Evolutionary conservation across 768 basidiomycete species (phyloP).

Genomic region (Lanmaoa pseudosensibilis): DNA sequence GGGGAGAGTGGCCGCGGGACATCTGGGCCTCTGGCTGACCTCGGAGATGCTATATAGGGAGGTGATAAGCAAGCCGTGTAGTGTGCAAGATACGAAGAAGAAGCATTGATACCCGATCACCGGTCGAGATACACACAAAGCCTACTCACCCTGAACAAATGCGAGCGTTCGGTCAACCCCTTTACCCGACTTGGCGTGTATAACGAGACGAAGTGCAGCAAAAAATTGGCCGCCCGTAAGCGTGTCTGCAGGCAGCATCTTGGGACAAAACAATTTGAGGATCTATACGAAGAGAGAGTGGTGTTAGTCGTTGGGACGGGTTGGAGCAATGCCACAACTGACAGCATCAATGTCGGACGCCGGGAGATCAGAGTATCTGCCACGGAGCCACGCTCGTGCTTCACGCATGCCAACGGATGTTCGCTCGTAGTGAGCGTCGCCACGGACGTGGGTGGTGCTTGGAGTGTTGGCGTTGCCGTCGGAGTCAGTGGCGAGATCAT

Average conservation of each 20-base stretch:
- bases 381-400: constrained; percentile 72
- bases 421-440: constrained; percentile 55
- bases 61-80: constrained; percentile 7
- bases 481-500: constrained; percentile 46
- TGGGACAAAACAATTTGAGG: constrained; percentile 61
- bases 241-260: constrained; percentile 49
- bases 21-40: constrained; percentile 4
- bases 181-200: constrained; percentile 61
- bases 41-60: constrained; percentile 20
- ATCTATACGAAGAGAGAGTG: constrained; percentile 43
- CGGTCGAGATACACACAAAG: background rate
- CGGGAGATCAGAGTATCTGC: constrained; percentile 59
- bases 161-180: constrained; percentile 64
- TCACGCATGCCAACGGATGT: constrained; percentile 60
- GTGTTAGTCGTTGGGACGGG: background rate
- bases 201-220: constrained; percentile 64
- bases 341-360: constrained; percentile 60
- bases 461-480: constrained; percentile 13
- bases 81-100: background rate
- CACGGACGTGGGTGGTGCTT: constrained; percentile 14
- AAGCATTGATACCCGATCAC: background rate
- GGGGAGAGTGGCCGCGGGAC: constrained; percentile 19
- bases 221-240: constrained; percentile 76
- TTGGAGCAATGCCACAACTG: constrained; percentile 20
- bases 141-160: constrained; percentile 67